Evolutionary conservation across 441 rosid species (phyloP), one percentile per base, ranked within the genome.

Genomic region (Erodium texanum): DNA sequence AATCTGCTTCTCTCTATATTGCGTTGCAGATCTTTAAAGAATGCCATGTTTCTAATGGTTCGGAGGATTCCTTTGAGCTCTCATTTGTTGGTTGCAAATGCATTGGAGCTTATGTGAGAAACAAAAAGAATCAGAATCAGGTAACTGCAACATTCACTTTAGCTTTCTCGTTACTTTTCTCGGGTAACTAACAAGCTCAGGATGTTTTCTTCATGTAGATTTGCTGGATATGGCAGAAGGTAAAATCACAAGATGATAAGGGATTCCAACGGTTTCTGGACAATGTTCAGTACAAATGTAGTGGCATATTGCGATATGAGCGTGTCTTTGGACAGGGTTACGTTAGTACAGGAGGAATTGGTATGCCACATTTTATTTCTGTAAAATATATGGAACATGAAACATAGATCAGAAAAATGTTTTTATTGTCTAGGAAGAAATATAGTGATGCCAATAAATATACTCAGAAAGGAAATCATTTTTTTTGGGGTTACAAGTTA

Each of bases 271-370:
- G 84, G 48, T 95, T 95, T 85, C 80, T 95, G 83, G 99, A 95
- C 77, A 89, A 75, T 79, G 94, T 88, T 76, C 99, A 95, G 74
- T 95, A 95, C 73, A 90, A 92, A 74, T 77, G 81, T 52, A 87
- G 61, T 72, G 90, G 97, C 76, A 95, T 95, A 77, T 78, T 88
- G 50, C 96, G 95, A 9, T 95, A 95, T 71, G 99, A 95, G 77
- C 89, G 89, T 20, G 93, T 87, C 72, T 95, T 95, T 79, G 99
- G 99, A 63, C 83, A 70, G 65, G 99, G 99, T 36, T 95, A 71
- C 75, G 99, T 95, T 74, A 95, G 98, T 91, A 88, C 97, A 41
- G 99, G 98, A 74, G 98, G 99, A 73, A 45, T 92, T 50, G 97
- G 99, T 92, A 87, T 67, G 77, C 69, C 41, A 58, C 23, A 20